A percentile compares a stretch with the other conserved stretches of the same genome.
Evolutionary conservation across 306 rosid species (phyloP).

Genomic region (Cajanus cajan): DNA sequence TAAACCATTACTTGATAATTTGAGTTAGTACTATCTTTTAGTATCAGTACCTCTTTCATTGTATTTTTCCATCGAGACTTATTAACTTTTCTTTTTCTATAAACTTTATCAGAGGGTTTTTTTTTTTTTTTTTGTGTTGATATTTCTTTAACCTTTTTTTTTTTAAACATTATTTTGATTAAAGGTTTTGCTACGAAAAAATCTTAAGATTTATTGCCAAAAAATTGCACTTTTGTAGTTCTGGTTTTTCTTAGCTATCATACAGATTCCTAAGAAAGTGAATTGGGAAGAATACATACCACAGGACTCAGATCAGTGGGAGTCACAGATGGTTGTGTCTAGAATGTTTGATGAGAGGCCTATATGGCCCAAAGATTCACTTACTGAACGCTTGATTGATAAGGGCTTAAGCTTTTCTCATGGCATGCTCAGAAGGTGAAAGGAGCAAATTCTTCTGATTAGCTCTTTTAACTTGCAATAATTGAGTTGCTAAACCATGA

Average conservation of each 20-base stretch:
- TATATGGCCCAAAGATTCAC: conserved; percentile 75
- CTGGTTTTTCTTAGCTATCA: conserved; percentile 60
- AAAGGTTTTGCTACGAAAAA: neutral
- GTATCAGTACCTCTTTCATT: neutral
- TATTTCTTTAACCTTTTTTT: conserved; percentile 7
- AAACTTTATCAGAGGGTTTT: neutral
- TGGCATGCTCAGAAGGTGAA: conserved; percentile 74
- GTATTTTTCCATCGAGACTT: neutral
- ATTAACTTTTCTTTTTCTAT: neutral
- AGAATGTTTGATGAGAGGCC: conserved; percentile 85
- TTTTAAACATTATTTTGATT: neutral
- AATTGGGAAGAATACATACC: conserved; percentile 85
- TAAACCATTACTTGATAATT: neutral
- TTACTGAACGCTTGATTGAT: conserved; percentile 59
- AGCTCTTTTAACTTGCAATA: conserved; percentile 11
- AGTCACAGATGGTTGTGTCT: conserved; percentile 69
- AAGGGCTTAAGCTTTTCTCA: conserved; percentile 62
- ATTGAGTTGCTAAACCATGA: conserved; percentile 11
- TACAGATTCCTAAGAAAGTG: conserved; percentile 90
- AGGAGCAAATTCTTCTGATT: conserved; percentile 2
- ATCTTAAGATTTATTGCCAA: conserved; percentile 11
- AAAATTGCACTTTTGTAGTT: conserved; percentile 23
- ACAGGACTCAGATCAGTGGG: conserved; percentile 79
- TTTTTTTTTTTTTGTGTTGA: conserved; percentile 13
- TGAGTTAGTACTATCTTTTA: neutral